Conservation (phyloP, 106 monocot species). For the Cymbidium sinense region DNA sequence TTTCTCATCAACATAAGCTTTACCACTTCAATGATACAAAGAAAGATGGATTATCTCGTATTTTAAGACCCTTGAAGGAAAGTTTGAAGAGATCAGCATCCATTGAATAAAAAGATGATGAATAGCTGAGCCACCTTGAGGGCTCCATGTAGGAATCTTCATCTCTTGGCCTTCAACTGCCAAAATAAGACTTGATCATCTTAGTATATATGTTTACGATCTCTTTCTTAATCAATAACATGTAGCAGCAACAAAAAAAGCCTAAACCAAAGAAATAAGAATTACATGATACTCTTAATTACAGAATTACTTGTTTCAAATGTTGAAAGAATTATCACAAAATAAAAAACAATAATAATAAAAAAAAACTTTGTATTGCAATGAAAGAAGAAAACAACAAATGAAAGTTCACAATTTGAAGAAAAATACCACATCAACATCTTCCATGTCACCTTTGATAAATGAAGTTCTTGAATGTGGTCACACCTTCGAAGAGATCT, state of each 20-base stretch:
- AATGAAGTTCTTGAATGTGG: conserved; percentile 71
- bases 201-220: not conserved
- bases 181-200: not conserved
- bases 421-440: conserved; percentile 44
- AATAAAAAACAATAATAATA: too few species aligned
- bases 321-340: too few species aligned
- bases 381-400: not conserved
- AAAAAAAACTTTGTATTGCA: not conserved
- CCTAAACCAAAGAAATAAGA: too few species aligned
- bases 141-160: conserved; percentile 38
- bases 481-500: conserved; percentile 22
- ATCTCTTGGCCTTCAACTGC: conserved; percentile 32
- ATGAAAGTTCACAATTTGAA: not conserved
- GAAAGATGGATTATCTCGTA: conserved; percentile 38
- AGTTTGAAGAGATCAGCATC: conserved; percentile 68
- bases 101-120: conserved; percentile 61
- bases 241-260: too few species aligned
- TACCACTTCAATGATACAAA: conserved; percentile 58
- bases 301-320: too few species aligned
- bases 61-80: conserved; percentile 59
- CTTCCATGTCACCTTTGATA: conserved; percentile 75
- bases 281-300: too few species aligned
- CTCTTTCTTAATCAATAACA: not conserved
- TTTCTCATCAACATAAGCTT: conserved; percentile 67
- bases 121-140: conserved; percentile 43